Evolutionary conservation across 2,329 filamentous ascomycete genomes (phyloP).

Genomic region (Camptophora hylomeconis): DNA sequence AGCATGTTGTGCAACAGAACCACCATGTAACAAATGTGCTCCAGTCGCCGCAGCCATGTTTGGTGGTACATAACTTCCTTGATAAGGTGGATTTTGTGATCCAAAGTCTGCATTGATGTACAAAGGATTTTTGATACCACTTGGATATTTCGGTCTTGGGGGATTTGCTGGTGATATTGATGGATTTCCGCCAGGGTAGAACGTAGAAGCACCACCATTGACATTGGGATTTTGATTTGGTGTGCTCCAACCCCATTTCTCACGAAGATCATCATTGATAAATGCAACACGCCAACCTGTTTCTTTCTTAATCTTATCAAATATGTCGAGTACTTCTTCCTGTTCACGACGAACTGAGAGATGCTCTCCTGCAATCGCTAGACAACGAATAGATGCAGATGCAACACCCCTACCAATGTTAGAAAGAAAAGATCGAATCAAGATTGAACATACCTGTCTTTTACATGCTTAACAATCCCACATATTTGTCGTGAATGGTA

Average conservation of each 20-base stretch:
- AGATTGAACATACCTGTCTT: conserved; percentile 64
- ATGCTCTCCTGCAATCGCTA: conserved; percentile 64
- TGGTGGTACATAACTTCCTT: conserved; percentile 68
- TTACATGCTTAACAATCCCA: conserved; percentile 74
- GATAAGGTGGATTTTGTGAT: conserved; percentile 67
- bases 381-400: conserved; percentile 63
- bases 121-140: conserved; percentile 55
- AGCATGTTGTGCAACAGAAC: not conserved
- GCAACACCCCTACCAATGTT: conserved; percentile 56
- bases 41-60: no score
- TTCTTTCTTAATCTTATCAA: conserved; percentile 60
- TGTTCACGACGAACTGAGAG: conserved; percentile 59
- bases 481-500: conserved; percentile 75
- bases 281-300: conserved; percentile 68
- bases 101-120: conserved; percentile 62
- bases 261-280: conserved; percentile 59
- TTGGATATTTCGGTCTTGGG: conserved; percentile 22
- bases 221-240: conserved; percentile 20
- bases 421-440: conserved; percentile 56
- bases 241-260: conserved; percentile 63
- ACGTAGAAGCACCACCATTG: conserved; percentile 21
- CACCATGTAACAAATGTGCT: conserved; percentile 9
- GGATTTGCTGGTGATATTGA: conserved; percentile 19
- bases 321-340: conserved; percentile 64
- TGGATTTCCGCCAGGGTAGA: conserved; percentile 14